Evolutionary conservation across 495 filamentous ascomycete genomes (phyloP), one percentile per base, ranked within the genome.

Genomic region (Penicillium samsonianum): DNA sequence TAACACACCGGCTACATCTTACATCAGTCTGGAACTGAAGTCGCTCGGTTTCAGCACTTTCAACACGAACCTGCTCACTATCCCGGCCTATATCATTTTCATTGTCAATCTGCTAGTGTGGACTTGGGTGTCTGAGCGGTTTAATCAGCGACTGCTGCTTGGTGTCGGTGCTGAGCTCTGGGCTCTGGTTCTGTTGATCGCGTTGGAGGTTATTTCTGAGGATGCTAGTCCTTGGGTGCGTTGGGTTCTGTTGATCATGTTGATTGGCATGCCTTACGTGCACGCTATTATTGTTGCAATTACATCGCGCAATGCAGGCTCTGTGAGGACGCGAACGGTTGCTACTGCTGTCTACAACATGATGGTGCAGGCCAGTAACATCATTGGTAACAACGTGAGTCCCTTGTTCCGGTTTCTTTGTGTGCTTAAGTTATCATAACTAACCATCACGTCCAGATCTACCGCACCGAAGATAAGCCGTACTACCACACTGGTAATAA

Each of bases 331-430:
- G 0, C 66, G 88, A 4, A 84, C 87, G 5, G 83, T 91, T 17
- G 80, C 79, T 4, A 80, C 82, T 28, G 77, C 79, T 0, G 16
- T 89, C 14, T 92, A 92, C 67, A 91, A 91, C 72, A 90, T 92
- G 87, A 78, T 72, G 38, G 86, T 91, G 2, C 88, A 92, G 65
- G 74, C 79, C 0, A 79, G 78, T 28, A 85, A 76, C 17, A 86
- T 90, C 48, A 82, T 89, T 52, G 66, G 74, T 2, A 81, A 81
- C 38, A 88, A 90, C 63, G 82, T 84, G 63, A 65, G 76, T 75
- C 23, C 16, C 26, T 22, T 7, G 1, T 30, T 30, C 20, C 22
- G 30, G 30, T 28, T 10, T 4, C 3, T 33, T 23, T 30, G 2
- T 19, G 1, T 11, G 37, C 14, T 23, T 22, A 5, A 16, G 7